Evolutionary conservation across 208 protist species (phyloP).

Genomic region (Angomonas desouzai): DNA sequence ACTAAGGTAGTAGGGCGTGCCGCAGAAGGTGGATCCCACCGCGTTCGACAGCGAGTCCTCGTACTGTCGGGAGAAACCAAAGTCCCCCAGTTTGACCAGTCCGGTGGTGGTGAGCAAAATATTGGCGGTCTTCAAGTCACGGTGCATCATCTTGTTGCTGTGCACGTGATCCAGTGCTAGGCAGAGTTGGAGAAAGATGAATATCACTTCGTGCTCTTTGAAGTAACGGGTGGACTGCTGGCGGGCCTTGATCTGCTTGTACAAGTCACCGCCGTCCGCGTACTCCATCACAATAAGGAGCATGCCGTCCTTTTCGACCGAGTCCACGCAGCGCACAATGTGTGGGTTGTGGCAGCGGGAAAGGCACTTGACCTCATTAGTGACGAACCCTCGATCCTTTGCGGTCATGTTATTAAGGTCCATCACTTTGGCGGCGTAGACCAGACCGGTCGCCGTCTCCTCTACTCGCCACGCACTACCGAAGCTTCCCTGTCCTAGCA

Average conservation of each 20-base stretch:
- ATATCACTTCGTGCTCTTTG: slow-evolving; percentile 82
- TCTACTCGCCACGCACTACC: slow-evolving; percentile 86
- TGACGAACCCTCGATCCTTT: slow-evolving; percentile 89
- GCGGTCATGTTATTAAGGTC: slow-evolving; percentile 81
- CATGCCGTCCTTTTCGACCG: slow-evolving; percentile 55
- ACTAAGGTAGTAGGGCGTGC: slow-evolving; percentile 90
- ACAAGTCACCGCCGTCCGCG: slow-evolving; percentile 79
- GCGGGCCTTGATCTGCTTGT: slow-evolving; percentile 78
- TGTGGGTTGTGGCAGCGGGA: slow-evolving; percentile 88
- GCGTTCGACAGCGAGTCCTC: slow-evolving; percentile 81
- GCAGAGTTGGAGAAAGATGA: slow-evolving; percentile 83
- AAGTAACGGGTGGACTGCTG: slow-evolving; percentile 60
- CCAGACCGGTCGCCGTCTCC: slow-evolving; percentile 54
- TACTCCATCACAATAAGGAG: slow-evolving; percentile 89
- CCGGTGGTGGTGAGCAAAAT: slow-evolving; percentile 80
- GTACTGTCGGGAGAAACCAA: slow-evolving; percentile 84
- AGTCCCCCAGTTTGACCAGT: slow-evolving; percentile 85
- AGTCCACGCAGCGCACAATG: slow-evolving; percentile 82
- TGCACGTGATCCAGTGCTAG: slow-evolving; percentile 86
- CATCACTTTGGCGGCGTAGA: slow-evolving; percentile 90
- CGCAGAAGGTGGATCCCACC: slow-evolving; percentile 84
- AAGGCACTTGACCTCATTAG: slow-evolving; percentile 93
- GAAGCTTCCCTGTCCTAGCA: slow-evolving; percentile 92
- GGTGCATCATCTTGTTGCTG: slow-evolving; percentile 87
- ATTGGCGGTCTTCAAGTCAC: slow-evolving; percentile 88